Base-by-base conservation (phyloP, 805 yeast species). In the Cyberlindnera mycetangii region DNA sequence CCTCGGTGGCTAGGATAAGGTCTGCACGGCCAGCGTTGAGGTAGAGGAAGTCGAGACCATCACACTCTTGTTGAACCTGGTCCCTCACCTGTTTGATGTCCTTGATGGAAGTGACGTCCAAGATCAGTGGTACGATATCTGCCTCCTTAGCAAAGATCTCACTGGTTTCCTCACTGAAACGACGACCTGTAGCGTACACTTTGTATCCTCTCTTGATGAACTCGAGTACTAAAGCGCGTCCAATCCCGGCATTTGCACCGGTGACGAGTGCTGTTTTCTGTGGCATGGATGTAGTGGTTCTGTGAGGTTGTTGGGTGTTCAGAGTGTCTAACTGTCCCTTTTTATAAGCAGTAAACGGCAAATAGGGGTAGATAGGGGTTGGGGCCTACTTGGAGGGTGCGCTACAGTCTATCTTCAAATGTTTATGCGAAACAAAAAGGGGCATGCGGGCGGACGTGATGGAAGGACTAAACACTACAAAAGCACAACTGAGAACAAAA, bases 241-340 rank as follows among this genome's bases (percentile, higher is more conserved):
- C 85, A 45, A 80, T 80, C 11, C 85, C 85, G 0, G 78, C 69
- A 1, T 82, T 76, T 4, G 81, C 76, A 7, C 85, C 85, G 1
- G 84, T 78, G 16, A 80, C 75, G 22, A 81, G 66, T 5, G 79
- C 85, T 5, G 47, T 39, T n/a, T 35, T 39, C 21, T 32, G n/a
- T 32, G 25, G 8, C 11, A 6, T 25, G 28, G 10, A n/a, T 25
- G 7, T 25, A 4, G 28, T 25, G 28, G 25, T 7, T 7, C 10
- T 22, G 25, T 22, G 25, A 7, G 25, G 25, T 22, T 7, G 25
- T 25, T 25, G 7, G 10, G 28, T 25, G 28, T 25, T 7, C 10
- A 22, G 25, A 22, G 25, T 22, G n/a, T n/a, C n/a, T n/a, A n/a
- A n/a, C n/a, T n/a, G n/a, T n/a, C n/a, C n/a, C n/a, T n/a, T n/a